A percentile compares a stretch with the other conserved stretches of the same genome.
These are phyloP conservation scores for Tetrapyrgos nigripes DNA, from an alignment of 1,284 basidiomycete species.

Conservation along the genomic window DNA sequence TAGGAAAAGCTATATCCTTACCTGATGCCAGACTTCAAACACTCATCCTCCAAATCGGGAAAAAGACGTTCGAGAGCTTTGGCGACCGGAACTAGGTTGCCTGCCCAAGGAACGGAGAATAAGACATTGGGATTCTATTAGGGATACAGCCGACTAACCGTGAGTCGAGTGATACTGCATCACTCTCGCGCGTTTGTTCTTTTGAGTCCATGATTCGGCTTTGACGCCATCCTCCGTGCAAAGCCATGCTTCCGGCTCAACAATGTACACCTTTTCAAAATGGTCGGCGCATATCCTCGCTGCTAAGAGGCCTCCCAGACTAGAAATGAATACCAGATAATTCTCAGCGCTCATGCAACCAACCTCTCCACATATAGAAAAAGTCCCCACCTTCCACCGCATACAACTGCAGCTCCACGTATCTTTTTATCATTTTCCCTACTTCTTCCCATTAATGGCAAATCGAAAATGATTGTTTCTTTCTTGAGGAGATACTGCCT, in stretches of 20 bases:
- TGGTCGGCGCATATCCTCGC: conserved; percentile 34
- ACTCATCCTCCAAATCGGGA: conserved; percentile 30
- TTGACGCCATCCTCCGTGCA: conserved; percentile 19
- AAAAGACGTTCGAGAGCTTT: conserved; percentile 28
- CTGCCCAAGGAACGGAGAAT: conserved; percentile 4
- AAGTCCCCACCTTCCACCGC: conserved; percentile 32
- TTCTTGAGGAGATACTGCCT: not conserved
- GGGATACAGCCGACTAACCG: conserved; percentile 15
- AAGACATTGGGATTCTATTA: not conserved
- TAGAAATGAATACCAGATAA: conserved; percentile 11
- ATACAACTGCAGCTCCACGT: conserved; percentile 30
- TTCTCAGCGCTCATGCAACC: too few relatives aligned
- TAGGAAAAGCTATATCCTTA: conserved; percentile 1
- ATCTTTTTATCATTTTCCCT: conserved; percentile 14
- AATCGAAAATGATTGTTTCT: not conserved
- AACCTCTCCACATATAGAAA: too few relatives aligned
- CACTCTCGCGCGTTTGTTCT: conserved; percentile 27
- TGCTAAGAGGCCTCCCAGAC: conserved; percentile 32
- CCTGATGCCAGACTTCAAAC: conserved; percentile 21
- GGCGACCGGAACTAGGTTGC: conserved; percentile 17
- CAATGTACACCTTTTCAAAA: conserved; percentile 38
- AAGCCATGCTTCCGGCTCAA: conserved; percentile 39
- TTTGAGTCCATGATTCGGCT: conserved; percentile 19
- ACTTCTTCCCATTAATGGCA: not conserved
- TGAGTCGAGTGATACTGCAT: conserved; percentile 33